A percentile compares a stretch with the other conserved stretches of the same genome.
Conservation (phyloP, 2,329 filamentous ascomycete genomes). For the Cyclaneusma minus region DNA sequence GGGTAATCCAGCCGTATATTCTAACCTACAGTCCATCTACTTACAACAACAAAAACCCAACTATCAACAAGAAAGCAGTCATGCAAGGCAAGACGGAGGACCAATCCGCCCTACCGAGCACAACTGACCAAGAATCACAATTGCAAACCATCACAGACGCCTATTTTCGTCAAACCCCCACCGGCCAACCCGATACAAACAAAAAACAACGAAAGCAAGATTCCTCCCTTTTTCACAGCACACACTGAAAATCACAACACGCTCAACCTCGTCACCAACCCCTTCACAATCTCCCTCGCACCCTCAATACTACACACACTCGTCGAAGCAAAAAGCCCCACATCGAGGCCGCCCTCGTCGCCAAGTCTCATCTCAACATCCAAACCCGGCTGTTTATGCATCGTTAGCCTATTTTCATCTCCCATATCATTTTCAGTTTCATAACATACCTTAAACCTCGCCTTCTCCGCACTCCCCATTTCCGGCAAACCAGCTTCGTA, state of each 20-base stretch:
- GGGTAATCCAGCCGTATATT: too few relatives aligned
- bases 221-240: too few relatives aligned
- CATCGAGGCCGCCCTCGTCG: constrained; percentile 9
- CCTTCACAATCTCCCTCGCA: constrained; percentile 8
- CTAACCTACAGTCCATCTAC: too few relatives aligned
- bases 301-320: constrained; percentile 9
- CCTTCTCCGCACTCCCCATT: background rate
- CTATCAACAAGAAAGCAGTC: too few relatives aligned
- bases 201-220: too few relatives aligned
- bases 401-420: constrained; percentile 5
- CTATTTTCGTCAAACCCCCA: too few relatives aligned
- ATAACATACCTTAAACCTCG: constrained; percentile 4
- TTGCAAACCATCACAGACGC: too few relatives aligned
- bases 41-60: too few relatives aligned
- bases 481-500: background rate
- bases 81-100: too few relatives aligned
- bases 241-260: constrained; percentile 1
- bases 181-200: too few relatives aligned
- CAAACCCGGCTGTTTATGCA: constrained; percentile 12
- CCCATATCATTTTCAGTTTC: constrained; percentile 1
- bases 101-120: too few relatives aligned
- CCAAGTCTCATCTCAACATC: constrained; percentile 17
- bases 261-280: background rate
- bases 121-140: too few relatives aligned
- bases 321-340: constrained; percentile 16